Conservation (phyloP, 441 rosid genomes). For the Mallotus japonicus region DNA sequence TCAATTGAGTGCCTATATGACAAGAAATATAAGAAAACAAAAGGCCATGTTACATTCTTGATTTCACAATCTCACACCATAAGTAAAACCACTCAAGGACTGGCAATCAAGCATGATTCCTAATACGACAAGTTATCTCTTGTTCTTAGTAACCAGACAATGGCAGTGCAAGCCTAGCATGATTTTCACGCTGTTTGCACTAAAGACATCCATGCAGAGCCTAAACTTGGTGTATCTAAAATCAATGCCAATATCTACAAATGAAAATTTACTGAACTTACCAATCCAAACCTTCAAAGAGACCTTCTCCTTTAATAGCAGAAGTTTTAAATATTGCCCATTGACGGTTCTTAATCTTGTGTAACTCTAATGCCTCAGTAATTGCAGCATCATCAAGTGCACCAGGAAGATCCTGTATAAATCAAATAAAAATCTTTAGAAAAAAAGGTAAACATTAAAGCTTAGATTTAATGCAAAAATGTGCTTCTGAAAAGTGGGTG, state of each 20-base stretch:
- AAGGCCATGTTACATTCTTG: neutral
- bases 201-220: neutral
- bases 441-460: neutral
- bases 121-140: no score
- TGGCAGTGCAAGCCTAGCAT: neutral
- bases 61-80: neutral
- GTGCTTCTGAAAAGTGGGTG: neutral
- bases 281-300: slow-evolving; percentile 70
- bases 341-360: slow-evolving; percentile 60
- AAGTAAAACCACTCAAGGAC: neutral
- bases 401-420: slow-evolving; percentile 82
- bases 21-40: neutral
- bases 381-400: slow-evolving; percentile 86
- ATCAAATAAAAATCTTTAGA: neutral
- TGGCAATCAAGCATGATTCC: neutral
- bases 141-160: neutral
- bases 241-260: neutral
- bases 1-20: neutral
- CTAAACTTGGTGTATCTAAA: neutral
- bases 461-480: neutral
- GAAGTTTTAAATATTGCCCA: slow-evolving; percentile 59
- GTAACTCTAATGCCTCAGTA: slow-evolving; percentile 76
- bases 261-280: slow-evolving; percentile 29
- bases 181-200: neutral
- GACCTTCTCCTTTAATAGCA: slow-evolving; percentile 68